Percentiles rank a stretch among this genome's conserved stretches.
Evolutionary conservation across 2,329 filamentous ascomycete species (phyloP).

Genomic region (Penicillium brasilianum): DNA sequence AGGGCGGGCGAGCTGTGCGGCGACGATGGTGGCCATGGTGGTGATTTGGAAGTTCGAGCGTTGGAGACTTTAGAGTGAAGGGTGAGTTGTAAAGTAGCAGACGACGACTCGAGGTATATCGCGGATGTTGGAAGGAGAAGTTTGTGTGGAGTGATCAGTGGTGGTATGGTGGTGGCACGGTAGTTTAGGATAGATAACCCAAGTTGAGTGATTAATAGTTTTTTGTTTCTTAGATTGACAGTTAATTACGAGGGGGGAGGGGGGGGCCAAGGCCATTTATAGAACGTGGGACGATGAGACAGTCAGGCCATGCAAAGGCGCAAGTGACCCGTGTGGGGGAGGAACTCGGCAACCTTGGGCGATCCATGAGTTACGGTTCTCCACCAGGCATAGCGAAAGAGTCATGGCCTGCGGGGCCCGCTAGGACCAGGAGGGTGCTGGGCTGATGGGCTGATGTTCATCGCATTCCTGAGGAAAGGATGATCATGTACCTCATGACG

Average conservation of each 20-base stretch:
- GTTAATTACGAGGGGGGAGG: slow-evolving; percentile 3
- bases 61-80: not conserved
- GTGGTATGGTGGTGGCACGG: not conserved
- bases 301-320: slow-evolving; percentile 28
- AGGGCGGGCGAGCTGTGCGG: slow-evolving; percentile 38
- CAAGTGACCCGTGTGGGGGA: slow-evolving; percentile 27
- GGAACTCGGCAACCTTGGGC: not conserved
- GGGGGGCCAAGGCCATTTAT: slow-evolving; percentile 18
- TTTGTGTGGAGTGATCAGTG: not conserved
- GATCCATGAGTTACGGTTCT: not conserved
- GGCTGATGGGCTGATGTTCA: slow-evolving; percentile 21
- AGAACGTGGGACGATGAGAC: not conserved
- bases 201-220: not conserved
- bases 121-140: not conserved
- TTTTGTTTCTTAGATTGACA: not conserved
- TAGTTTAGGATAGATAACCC: not conserved
- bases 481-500: not conserved
- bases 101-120: not conserved
- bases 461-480: not conserved
- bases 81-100: not conserved
- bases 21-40: slow-evolving; percentile 28
- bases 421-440: slow-evolving; percentile 15
- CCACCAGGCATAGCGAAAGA: not conserved
- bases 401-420: slow-evolving; percentile 20
- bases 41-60: not conserved